Evolutionary conservation across 2,329 filamentous ascomycete species (phyloP), one percentile per base, ranked within the genome.

Genomic region (Claviceps pazoutovae): DNA sequence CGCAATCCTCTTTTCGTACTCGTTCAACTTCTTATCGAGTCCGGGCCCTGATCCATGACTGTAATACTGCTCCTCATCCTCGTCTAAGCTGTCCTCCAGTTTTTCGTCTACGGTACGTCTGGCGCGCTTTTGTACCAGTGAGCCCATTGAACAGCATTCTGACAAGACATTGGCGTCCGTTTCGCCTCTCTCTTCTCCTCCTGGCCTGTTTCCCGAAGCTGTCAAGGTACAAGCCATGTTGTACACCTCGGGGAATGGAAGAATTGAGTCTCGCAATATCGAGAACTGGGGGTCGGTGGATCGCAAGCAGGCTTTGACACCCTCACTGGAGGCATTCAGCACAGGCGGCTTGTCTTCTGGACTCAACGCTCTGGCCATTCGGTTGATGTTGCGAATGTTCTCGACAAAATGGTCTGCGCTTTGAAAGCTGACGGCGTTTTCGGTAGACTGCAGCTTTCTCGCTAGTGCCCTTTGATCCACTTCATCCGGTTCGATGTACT

Each of bases 1-100:
- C 46, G 95, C 72, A 7, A 98, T 75, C 58, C 83, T 84, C 65
- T 88, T 87, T 66, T 97, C 93, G 57, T 95, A 83, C 49, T 82
- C 75, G 52, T 85, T 89, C 58, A 78, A 81, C 43, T 73, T 80
- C 51, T n/a, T 55, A 53, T 37, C 60, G 57, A 6, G 56, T 34
- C 30, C 30, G 30, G 58, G 19, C 4, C 3, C 59, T 57, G 69
- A 59, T 53, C 64, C 61, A 16, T 61, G 52, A 47, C 49, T 59
- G 48, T 46, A 14, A 41, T 62, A 60, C 39, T 65, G 64, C 2
- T 64, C 59, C 8, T 56, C 54, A 1, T 54, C 42, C 0, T 61
- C 57, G 1, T 53, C 47, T 21, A 61, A 61, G 7, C 43, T 53
- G 16, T 62, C 59, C 17, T 56, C 54, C 5, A 55, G 63, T 56